phyloP scores from a whole-genome alignment of 192 early-diverging fungal species.

The Entomortierella lignicola region DNA sequence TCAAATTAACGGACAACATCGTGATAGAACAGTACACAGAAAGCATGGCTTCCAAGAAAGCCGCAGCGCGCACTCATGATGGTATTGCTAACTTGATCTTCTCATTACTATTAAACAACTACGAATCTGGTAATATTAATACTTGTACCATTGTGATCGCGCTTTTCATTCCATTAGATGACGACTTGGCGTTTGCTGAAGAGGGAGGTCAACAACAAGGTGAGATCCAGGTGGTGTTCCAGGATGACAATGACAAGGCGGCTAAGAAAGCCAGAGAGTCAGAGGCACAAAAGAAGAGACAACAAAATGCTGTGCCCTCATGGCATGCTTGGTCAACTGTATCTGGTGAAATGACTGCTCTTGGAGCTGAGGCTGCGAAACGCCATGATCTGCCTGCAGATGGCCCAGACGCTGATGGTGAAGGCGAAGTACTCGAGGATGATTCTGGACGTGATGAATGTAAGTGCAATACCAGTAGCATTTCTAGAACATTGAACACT shows the following conservation, averaged over 20 bases:
- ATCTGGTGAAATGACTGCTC: constrained; percentile 63
- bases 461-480: constrained; percentile 16
- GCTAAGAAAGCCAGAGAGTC: constrained; percentile 70
- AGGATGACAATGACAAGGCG: constrained; percentile 74
- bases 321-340: constrained; percentile 86
- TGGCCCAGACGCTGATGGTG: constrained; percentile 55
- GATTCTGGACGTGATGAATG: constrained; percentile 57
- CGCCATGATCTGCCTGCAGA: constrained; percentile 46
- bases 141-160: too few relatives aligned
- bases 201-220: constrained; percentile 72
- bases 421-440: constrained; percentile 49
- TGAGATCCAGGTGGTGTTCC: constrained; percentile 79
- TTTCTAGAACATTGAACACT: background rate
- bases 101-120: too few relatives aligned
- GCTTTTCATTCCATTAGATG: constrained; percentile 36
- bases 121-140: too few relatives aligned
- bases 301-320: constrained; percentile 81
- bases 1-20: constrained; percentile 71
- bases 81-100: background rate
- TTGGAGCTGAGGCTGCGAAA: constrained; percentile 41
- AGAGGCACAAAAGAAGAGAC: constrained; percentile 74
- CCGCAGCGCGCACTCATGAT: constrained; percentile 50
- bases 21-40: constrained; percentile 54
- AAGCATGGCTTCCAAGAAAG: constrained; percentile 55
- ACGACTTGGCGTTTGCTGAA: constrained; percentile 72